Percentiles rank a stretch among this genome's conserved stretches.
Conservation (phyloP, 108 stramenopile genomes). For the Fragilaria crotonensis region DNA sequence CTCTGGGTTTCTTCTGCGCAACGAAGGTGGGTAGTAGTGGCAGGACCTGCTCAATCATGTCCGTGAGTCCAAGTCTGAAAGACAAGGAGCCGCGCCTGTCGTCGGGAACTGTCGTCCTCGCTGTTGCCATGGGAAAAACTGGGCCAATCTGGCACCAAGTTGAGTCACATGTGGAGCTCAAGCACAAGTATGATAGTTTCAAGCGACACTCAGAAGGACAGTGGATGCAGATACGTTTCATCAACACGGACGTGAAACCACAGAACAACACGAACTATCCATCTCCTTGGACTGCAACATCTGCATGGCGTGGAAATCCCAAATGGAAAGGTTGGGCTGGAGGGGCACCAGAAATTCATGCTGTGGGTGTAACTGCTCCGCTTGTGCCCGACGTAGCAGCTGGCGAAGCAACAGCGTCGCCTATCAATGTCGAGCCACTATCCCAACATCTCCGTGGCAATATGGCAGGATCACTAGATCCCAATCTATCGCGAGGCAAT, state of each 20-base stretch:
- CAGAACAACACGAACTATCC: neutral
- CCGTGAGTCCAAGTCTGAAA: conserved; percentile 1
- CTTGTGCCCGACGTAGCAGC: too few species aligned
- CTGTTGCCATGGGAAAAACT: neutral
- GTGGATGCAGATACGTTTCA: conserved; percentile 2
- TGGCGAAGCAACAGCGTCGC: too few species aligned
- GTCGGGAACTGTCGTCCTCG: neutral
- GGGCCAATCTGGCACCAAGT: neutral
- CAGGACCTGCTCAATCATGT: neutral
- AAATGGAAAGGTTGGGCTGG: neutral
- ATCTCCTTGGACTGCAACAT: neutral
- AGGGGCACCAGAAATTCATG: neutral
- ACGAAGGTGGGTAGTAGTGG: neutral
- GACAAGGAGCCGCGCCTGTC: neutral
- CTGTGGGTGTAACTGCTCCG: too few species aligned
- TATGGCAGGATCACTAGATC: too few species aligned
- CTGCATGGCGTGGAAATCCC: neutral
- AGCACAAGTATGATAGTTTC: neutral
- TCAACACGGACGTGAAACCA: conserved; percentile 5
- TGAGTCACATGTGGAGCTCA: neutral
- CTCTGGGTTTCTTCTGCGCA: neutral
- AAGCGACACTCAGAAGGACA: neutral
- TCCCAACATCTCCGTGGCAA: too few species aligned
- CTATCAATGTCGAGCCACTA: too few species aligned
- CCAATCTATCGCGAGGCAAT: too few species aligned